Evolutionary conservation across 139 green algal species (phyloP).

Genomic region (Gonium pectorale): DNA sequence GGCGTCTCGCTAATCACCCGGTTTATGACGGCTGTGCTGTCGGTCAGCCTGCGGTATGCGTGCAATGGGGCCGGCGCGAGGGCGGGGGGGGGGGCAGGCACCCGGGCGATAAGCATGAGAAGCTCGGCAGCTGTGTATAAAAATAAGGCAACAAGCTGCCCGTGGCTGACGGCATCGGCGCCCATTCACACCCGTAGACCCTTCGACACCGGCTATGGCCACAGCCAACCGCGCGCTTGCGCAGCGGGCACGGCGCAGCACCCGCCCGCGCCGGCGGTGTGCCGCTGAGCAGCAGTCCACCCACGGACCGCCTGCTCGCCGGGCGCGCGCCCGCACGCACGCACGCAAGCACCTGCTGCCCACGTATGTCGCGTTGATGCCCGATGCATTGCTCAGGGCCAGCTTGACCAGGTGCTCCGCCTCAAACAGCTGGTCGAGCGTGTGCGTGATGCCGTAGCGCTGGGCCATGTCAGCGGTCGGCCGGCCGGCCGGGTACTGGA

Average conservation of each 20-base stretch:
- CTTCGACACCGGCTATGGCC: too few species aligned
- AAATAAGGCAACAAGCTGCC: too few species aligned
- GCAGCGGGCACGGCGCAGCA: too few species aligned
- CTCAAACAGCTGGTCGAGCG: conserved; percentile 35
- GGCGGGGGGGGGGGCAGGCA: too few species aligned
- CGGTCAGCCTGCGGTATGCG: background rate
- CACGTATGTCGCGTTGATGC: conserved; percentile 6
- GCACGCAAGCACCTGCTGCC: background rate
- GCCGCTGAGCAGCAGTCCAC: background rate
- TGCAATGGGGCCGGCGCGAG: too few species aligned
- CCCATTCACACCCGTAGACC: too few species aligned
- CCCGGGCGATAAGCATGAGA: too few species aligned
- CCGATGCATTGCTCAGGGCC: background rate
- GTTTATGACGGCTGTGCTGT: background rate
- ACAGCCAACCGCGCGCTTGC: too few species aligned
- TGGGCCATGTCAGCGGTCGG: background rate
- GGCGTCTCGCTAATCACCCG: background rate
- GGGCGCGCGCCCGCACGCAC: background rate
- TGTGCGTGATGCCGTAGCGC: conserved; percentile 16
- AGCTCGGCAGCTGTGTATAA: too few species aligned
- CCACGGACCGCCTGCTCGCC: background rate
- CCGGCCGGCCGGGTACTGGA: background rate
- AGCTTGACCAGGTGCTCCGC: background rate
- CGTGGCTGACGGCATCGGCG: too few species aligned
- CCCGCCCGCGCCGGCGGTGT: too few species aligned